Base-by-base conservation (phyloP, 306 rosid genomes). In the Gynostemma pentaphyllum region DNA sequence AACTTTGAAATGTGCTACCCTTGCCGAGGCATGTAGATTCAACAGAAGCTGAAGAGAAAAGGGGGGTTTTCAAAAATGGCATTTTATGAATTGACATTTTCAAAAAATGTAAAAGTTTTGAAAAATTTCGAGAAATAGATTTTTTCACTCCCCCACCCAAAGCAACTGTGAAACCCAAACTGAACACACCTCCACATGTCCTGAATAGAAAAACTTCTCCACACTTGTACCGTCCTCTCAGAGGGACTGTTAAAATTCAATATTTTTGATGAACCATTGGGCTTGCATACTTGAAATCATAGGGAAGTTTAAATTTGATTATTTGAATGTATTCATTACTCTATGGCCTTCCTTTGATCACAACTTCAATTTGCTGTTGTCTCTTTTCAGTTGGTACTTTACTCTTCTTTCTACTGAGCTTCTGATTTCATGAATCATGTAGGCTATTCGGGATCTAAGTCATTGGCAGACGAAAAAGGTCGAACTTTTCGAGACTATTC, bases 371-470 rank as follows among this genome's bases (percentile, higher is more conserved):
- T 22, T 24, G 22, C 9, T 39, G 7, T 39, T 61, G 66, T 61
- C 21, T 41, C 5, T 22, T 7, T 15, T 5, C 10, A 49, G 22
- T n/a, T 21, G 28, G 28, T 23, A 5, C 56, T 50, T 50, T 56
- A 56, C 40, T 63, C 53, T n/a, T 27, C 54, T 26, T 45, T 28
- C 55, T 44, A 45, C 40, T 16, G 27, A 45, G 26, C 16, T 28
- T 21, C 18, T 41, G 22, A 22, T 22, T 34, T 48, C 32, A 34
- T 48, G 34, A 34, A 47, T 21, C 37, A 46, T 19, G 18, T 48
- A 82, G 87, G 80, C 41, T 70, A 24, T 79, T 21, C 74, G 56
- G 61, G 70, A 48, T 70, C 61, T 46, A 49, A 68, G 75, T 60
- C 59, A 56, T 16, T 76, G 75, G 87, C 48, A 54, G 13, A 16